phyloP scores from a whole-genome alignment of 2,329 filamentous ascomycete genomes.

The Stachybotrys elegans region DNA sequence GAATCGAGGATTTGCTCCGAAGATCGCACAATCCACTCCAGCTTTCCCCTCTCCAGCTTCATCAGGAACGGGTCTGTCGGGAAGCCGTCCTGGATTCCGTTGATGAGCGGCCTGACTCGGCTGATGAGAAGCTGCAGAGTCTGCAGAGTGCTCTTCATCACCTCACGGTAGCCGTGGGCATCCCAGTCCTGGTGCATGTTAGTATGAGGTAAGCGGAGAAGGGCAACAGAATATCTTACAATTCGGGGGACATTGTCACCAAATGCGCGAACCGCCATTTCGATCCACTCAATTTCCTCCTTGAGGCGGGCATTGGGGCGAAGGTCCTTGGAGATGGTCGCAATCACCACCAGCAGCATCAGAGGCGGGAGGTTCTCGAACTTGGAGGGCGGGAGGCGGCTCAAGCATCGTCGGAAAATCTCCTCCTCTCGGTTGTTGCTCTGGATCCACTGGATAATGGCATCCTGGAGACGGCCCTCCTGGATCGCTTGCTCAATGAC shows the following conservation, averaged over 20 bases:
- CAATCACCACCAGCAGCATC: conserved; percentile 59
- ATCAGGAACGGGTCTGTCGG: conserved; percentile 34
- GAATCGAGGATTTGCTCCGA: conserved; percentile 29
- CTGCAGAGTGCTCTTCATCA: conserved; percentile 32
- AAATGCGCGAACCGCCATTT: conserved; percentile 53
- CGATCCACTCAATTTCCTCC: conserved; percentile 56
- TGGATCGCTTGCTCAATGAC: conserved; percentile 59
- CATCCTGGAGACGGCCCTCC: conserved; percentile 56
- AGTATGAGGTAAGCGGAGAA: not conserved
- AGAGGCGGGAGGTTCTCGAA: conserved; percentile 55
- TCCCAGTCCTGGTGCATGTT: conserved; percentile 31
- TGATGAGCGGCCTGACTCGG: conserved; percentile 28
- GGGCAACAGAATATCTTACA: conserved; percentile 35
- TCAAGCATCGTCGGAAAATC: conserved; percentile 48
- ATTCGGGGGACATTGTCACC: conserved; percentile 40
- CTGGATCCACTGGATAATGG: conserved; percentile 63
- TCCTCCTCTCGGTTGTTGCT: conserved; percentile 56
- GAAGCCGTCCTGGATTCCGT: conserved; percentile 28
- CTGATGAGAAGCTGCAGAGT: conserved; percentile 33
- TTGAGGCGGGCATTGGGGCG: conserved; percentile 45
- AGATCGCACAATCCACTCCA: conserved; percentile 33
- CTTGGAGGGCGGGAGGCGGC: conserved; percentile 30
- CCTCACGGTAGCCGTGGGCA: conserved; percentile 27
- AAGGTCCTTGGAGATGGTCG: conserved; percentile 57
- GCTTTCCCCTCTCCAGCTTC: conserved; percentile 30